Evolutionary conservation across 306 rosid genomes (phyloP).

Genomic region (Fragaria iinumae): DNA sequence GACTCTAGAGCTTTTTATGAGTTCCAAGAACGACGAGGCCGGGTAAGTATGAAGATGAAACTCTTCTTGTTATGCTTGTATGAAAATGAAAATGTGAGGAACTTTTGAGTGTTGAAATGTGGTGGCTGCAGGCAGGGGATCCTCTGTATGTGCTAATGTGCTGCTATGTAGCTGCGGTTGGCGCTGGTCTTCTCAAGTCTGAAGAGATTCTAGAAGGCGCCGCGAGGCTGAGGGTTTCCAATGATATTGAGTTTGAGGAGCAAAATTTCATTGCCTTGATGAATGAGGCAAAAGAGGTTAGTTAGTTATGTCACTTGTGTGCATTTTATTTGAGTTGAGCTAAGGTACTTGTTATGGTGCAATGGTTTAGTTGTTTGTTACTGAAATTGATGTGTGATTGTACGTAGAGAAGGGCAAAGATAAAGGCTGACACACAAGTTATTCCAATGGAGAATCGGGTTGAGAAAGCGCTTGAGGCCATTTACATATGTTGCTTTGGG

Average conservation of each 20-base stretch:
- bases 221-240: constrained; percentile 68
- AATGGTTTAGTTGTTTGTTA: constrained; percentile 6
- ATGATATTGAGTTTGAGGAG: constrained; percentile 89
- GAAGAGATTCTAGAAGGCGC: constrained; percentile 94
- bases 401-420: constrained; percentile 68
- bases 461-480: constrained; percentile 83
- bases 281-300: constrained; percentile 85
- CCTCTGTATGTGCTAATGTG: constrained; percentile 82
- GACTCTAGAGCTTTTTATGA: constrained; percentile 79
- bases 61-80: background rate
- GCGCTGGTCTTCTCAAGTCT: constrained; percentile 92
- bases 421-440: constrained; percentile 40
- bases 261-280: constrained; percentile 77
- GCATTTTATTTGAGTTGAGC: background rate
- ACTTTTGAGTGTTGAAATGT: constrained; percentile 13
- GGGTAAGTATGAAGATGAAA: constrained; percentile 34
- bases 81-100: background rate
- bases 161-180: constrained; percentile 87
- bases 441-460: constrained; percentile 75
- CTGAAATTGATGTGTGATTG: background rate
- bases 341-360: background rate
- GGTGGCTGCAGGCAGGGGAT: constrained; percentile 70
- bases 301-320: background rate
- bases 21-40: constrained; percentile 66
- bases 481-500: constrained; percentile 76